phyloP scores from a whole-genome alignment of 495 filamentous ascomycete genomes.

The Venustampulla echinocandica region DNA sequence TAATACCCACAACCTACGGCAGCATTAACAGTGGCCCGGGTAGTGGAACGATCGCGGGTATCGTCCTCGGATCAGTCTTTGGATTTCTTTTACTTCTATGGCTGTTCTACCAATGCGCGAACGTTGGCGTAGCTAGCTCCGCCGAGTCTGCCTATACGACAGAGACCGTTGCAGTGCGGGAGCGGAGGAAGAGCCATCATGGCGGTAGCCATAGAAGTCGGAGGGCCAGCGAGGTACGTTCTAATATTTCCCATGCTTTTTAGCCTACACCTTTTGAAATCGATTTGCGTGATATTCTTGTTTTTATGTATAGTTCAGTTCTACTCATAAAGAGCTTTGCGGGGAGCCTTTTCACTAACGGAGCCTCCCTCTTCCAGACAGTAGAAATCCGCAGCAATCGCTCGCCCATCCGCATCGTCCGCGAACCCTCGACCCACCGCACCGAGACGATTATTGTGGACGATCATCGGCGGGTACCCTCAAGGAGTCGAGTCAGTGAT shows the following conservation, averaged over 20 bases:
- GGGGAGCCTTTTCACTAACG: not conserved
- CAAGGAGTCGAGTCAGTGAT: slow-evolving; percentile 12
- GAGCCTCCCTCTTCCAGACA: slow-evolving; percentile 8
- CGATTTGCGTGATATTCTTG: too few relatives aligned
- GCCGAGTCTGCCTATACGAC: slow-evolving; percentile 7
- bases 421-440: slow-evolving; percentile 5
- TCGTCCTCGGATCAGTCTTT: slow-evolving; percentile 73
- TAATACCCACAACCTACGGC: slow-evolving; percentile 61
- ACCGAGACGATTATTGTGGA: slow-evolving; percentile 22
- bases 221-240: not conserved
- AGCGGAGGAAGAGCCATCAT: slow-evolving; percentile 12
- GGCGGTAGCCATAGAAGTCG: not conserved
- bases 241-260: not conserved
- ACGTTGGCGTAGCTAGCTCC: slow-evolving; percentile 45
- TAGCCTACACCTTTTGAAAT: not conserved
- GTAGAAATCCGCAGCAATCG: slow-evolving; percentile 19
- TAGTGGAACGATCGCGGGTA: slow-evolving; percentile 72
- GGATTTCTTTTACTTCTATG: slow-evolving; percentile 72
- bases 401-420: slow-evolving; percentile 17
- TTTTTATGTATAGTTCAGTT: not conserved
- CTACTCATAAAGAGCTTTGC: not conserved
- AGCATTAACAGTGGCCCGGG: slow-evolving; percentile 47
- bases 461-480: slow-evolving; percentile 13
- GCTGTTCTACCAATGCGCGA: slow-evolving; percentile 54
- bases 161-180: slow-evolving; percentile 11